These are phyloP conservation scores for Evernia prunastri DNA, from an alignment of 495 filamentous ascomycete species.

Conservation along the genomic window DNA sequence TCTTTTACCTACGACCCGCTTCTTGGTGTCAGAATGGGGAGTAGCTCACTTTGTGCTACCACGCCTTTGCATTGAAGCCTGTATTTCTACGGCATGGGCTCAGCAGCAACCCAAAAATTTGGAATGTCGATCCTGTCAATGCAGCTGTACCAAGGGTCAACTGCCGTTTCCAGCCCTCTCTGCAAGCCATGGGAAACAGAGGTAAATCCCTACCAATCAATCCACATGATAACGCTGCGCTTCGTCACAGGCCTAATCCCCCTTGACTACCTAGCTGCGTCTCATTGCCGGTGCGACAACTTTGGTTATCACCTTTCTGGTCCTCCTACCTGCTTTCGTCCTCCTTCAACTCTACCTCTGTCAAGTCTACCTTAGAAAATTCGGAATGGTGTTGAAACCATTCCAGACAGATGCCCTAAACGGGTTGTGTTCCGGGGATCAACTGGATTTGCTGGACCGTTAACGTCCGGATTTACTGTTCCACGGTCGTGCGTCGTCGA, in stretches of 20 bases:
- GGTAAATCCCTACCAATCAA: neutral
- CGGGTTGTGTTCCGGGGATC: conserved; percentile 29
- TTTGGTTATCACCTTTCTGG: conserved; percentile 11
- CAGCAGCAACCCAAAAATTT: conserved; percentile 7
- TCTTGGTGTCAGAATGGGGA: conserved; percentile 4
- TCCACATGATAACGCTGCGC: neutral
- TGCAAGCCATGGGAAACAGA: neutral
- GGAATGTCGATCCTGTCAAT: too few relatives aligned
- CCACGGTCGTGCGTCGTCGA: too few relatives aligned
- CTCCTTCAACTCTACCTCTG: conserved; percentile 1
- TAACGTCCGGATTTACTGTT: too few relatives aligned
- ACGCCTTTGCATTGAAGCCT: conserved; percentile 10
- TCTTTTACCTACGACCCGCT: neutral
- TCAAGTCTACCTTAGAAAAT: conserved; percentile 14
- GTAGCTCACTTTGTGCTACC: conserved; percentile 5
- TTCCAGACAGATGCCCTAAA: conserved; percentile 27
- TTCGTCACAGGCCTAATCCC: neutral
- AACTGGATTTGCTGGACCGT: conserved; percentile 46
- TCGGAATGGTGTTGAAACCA: conserved; percentile 25
- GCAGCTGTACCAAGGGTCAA: conserved; percentile 4
- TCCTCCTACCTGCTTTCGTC: conserved; percentile 11
- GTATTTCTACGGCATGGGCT: conserved; percentile 6
- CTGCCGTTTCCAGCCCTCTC: neutral
- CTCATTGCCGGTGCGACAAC: neutral
- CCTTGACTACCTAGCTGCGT: conserved; percentile 3